Evolutionary conservation across 108 stramenopile genomes (phyloP), one percentile per base, ranked within the genome.

Genomic region (Bacterosira constricta): DNA sequence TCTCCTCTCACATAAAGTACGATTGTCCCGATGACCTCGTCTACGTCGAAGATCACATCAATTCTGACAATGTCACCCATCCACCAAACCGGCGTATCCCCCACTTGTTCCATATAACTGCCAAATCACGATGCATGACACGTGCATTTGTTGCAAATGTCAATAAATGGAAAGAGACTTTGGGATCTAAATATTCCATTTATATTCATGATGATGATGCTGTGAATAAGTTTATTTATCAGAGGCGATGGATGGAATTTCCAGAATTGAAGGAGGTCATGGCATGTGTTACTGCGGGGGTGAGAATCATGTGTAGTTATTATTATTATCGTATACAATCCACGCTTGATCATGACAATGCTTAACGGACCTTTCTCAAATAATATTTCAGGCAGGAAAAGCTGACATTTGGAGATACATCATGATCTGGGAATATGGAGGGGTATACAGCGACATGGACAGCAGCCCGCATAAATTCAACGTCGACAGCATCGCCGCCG

Each of bases 161-260:
- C 3, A 39, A 84, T 0, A 23, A 53, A 47, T 91, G 90, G 89
- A 70, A 58, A 26, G 32, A 65, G 1, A 44, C 20, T 3, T 65
- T 83, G 44, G 66, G 62, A 37, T 80, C 55, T 15, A 51, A 64
- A 49, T 73, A 88, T 57, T 71, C 83, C 27, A 69, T 88, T 30
- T 83, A 73, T 31, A 83, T 89, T 25, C 88, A 92, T 60, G 86
- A 89, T 52, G 90, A 92, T 69, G 69, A 44, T 9, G 90, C 88
- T 21, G 56, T 92, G 20, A 44, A 88, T 42, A 57, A 75, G 15
- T 69, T 91, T 11, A 52, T 88, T 26, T 41, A 83, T 20, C 53
- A 75, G 18, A 26, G 35, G 13, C 2, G 30, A 41, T 85, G 80
- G 81, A 73, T 67, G 23, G 78, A 77, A 39, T 87, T 87, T 71